phyloP scores from a whole-genome alignment of 2,329 filamentous ascomycete genomes.

The Fusarium sp. region DNA sequence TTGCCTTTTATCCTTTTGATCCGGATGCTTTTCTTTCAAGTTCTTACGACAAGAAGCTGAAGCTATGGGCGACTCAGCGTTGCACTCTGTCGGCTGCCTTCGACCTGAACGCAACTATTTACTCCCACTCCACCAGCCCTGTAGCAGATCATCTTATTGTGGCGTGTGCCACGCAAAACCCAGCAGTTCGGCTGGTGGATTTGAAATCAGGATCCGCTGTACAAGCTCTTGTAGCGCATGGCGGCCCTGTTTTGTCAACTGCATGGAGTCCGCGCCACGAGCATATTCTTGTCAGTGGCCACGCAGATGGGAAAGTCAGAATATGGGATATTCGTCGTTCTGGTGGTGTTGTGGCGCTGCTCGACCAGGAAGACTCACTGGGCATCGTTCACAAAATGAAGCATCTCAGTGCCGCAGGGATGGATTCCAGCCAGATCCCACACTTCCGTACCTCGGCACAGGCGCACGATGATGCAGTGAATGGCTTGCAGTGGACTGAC shows the following conservation, averaged over 20 bases:
- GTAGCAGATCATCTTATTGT: constrained; percentile 79
- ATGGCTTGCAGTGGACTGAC: constrained; percentile 84
- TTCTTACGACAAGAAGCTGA: constrained; percentile 80
- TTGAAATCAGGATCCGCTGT: constrained; percentile 79
- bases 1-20: constrained; percentile 83
- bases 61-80: constrained; percentile 74
- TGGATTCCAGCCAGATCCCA: constrained; percentile 42
- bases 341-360: constrained; percentile 75
- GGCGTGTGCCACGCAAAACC: constrained; percentile 87
- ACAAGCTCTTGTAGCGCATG: constrained; percentile 74
- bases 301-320: constrained; percentile 83
- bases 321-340: constrained; percentile 89
- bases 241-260: constrained; percentile 71
- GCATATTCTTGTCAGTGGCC: constrained; percentile 82
- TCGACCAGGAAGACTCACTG: constrained; percentile 85
- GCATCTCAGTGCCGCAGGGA: constrained; percentile 44
- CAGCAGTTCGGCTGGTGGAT: constrained; percentile 84
- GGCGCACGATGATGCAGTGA: constrained; percentile 84
- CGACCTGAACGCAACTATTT: constrained; percentile 72
- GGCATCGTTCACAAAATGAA: constrained; percentile 63
- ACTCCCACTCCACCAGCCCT: constrained; percentile 80
- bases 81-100: constrained; percentile 71
- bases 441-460: constrained; percentile 60
- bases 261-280: constrained; percentile 85
- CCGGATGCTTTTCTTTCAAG: constrained; percentile 77